Base-by-base conservation (phyloP, 768 basidiomycete species). In the Russula sp. region DNA sequence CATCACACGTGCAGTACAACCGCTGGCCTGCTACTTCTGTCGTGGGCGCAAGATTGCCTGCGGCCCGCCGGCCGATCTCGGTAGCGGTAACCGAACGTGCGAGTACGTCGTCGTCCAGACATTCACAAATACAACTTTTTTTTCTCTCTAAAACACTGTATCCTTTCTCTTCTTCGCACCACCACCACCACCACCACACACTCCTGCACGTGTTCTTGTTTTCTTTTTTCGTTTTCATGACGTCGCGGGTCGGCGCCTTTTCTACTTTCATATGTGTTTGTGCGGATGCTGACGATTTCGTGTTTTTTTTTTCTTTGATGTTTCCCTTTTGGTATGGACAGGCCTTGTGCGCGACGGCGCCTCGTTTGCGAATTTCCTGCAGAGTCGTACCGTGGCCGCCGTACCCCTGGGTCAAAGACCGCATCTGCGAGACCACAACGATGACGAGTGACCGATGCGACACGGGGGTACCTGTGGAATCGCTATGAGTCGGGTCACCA, bases 291-390 rank as follows among this genome's bases (percentile, higher is more conserved):
- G 34, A 66, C 27, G 40, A 27, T 27, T 27, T 27, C 27, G 27
- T 48, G 2, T 9, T 47, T 27, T 5, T 16, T 40, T 40, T 55
- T 10, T n/a, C 45, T 20, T 45, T 45, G n/a, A n/a, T 51, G 49
- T 39, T 37, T 39, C 20, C 20, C 16, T 39, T 53, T 49, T 59
- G 56, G 20, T 48, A 58, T 54, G 37, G 39, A 18, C 48, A 66
- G 65, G 57, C 65, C 62, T 10, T 66, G 65, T 39, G 62, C 57
- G 11, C 47, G 62, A 35, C 65, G 65, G 4, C 51, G 53, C 40
- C 62, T 64, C 11, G 57, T 54, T 1, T 66, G 65, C 53, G 65
- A 66, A n/a, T 66, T 64, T 51, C 65, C 65, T 31, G 57, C 50
- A 32, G 57, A 66, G 16, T 66, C 65, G 0, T 63, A 49, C 7